These are phyloP conservation scores for Cyberlindnera misumaiensis DNA, from an alignment of 805 yeast species.

Conservation along the genomic window DNA sequence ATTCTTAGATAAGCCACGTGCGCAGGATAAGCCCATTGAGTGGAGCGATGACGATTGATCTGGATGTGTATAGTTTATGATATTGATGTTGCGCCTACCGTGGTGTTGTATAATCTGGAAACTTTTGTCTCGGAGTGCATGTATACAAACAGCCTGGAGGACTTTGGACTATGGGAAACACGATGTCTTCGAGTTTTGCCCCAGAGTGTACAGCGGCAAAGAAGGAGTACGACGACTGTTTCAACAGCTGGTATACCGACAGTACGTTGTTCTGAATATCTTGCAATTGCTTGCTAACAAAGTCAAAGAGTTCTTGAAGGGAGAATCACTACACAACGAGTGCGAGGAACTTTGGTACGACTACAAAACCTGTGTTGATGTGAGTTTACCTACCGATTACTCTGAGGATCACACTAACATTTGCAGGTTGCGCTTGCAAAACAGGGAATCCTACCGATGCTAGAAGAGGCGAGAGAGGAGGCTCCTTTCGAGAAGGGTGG, in stretches of 20 bases:
- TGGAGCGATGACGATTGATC: slow-evolving; percentile 17
- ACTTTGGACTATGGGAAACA: slow-evolving; percentile 48
- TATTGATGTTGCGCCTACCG: too few relatives aligned
- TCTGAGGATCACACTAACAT: slow-evolving; percentile 4
- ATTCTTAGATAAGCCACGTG: slow-evolving; percentile 15
- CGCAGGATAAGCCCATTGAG: slow-evolving; percentile 4
- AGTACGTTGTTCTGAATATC: slow-evolving; percentile 31
- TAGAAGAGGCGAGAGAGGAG: slow-evolving; percentile 84
- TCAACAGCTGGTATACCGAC: slow-evolving; percentile 92
- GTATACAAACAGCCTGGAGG: too few relatives aligned
- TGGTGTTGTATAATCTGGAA: too few relatives aligned
- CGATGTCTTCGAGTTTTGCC: slow-evolving; percentile 85
- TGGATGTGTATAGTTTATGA: neutral
- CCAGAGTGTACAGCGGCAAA: slow-evolving; percentile 92
- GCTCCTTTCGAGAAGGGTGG: slow-evolving; percentile 82
- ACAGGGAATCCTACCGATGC: slow-evolving; percentile 73
- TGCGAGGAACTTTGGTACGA: slow-evolving; percentile 86
- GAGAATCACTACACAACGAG: slow-evolving; percentile 60
- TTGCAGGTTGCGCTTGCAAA: slow-evolving; percentile 46
- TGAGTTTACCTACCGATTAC: slow-evolving; percentile 15
- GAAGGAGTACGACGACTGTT: slow-evolving; percentile 84
- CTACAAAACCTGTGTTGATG: slow-evolving; percentile 83
- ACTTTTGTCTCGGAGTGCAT: too few relatives aligned
- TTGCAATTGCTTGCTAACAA: neutral
- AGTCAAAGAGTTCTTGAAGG: slow-evolving; percentile 47